Evolutionary conservation across 495 filamentous ascomycete species (phyloP), one percentile per base, ranked within the genome.

Genomic region (Arthonia radiata): DNA sequence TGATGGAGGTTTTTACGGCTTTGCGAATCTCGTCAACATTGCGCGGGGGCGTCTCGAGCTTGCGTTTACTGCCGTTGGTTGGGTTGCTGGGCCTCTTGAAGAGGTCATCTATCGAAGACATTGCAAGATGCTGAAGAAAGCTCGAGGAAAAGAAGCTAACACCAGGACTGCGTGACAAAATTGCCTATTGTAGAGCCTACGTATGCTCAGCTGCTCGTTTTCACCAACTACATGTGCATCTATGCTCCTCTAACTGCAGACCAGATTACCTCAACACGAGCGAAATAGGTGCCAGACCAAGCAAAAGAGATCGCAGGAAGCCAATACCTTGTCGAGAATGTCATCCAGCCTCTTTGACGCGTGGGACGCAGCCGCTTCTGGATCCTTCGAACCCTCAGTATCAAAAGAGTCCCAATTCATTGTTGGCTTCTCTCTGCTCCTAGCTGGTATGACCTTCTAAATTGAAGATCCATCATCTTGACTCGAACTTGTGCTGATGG

Each of bases 291-390:
- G n/a, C n/a, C n/a, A n/a, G n/a, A n/a, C n/a, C n/a, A n/a, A n/a
- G n/a, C n/a, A n/a, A n/a, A n/a, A n/a, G n/a, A n/a, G n/a, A n/a
- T n/a, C n/a, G n/a, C n/a, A n/a, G n/a, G n/a, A n/a, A n/a, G n/a
- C n/a, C n/a, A n/a, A n/a, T n/a, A n/a, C n/a, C n/a, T n/a, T n/a
- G n/a, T n/a, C n/a, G n/a, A n/a, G n/a, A 44, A 60, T 64, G 56
- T 78, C 80, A 57, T 6, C 7, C 11, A 6, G 11, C 7, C 48
- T 91, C 45, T 70, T 70, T 48, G 66, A 80, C 46, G 59, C 83
- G 47, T 91, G 81, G 81, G 72, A 83, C 55, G 71, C 72, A 57
- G 73, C 80, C 46, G 63, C 71, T 43, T 61, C 66, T 59, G 69
- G 63, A 49, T 78, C 83, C 29, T 94, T 80, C 54, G 42, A 65